Percentiles rank a stretch among this genome's conserved stretches.
Conservation (phyloP, 2,329 filamentous ascomycete genomes). For the Talaromyces piceae region DNA sequence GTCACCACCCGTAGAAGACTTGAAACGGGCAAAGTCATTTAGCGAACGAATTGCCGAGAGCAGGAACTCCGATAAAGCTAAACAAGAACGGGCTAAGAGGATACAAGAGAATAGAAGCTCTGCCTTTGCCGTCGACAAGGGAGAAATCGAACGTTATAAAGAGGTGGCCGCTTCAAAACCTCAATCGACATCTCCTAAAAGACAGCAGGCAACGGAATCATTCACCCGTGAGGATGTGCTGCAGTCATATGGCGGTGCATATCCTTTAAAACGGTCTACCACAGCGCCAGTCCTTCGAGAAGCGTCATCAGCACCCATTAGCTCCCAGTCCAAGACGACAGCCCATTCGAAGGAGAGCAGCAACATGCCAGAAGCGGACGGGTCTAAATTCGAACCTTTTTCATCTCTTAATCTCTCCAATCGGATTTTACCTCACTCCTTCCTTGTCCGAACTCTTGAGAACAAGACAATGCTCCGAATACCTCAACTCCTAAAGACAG, state of each 20-base stretch:
- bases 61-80: conserved; percentile 36
- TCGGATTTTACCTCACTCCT: conserved; percentile 72
- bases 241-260: conserved; percentile 23
- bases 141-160: conserved; percentile 38
- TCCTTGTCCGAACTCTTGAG: conserved; percentile 68
- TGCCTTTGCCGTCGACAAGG: conserved; percentile 36
- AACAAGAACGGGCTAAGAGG: conserved; percentile 30
- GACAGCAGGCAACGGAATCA: conserved; percentile 40
- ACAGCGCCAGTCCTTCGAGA: conserved; percentile 25
- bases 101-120: conserved; percentile 34
- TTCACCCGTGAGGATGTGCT: conserved; percentile 60
- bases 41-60: conserved; percentile 77
- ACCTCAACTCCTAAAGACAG: conserved; percentile 69
- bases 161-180: conserved; percentile 26
- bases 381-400: conserved; percentile 72
- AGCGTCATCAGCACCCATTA: conserved; percentile 8
- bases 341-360: conserved; percentile 14
- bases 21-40: conserved; percentile 53
- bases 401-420: conserved; percentile 77
- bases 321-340: conserved; percentile 11
- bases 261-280: conserved; percentile 26
- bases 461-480: conserved; percentile 71
- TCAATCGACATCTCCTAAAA: conserved; percentile 40
- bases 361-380: conserved; percentile 34
- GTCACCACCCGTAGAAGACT: conserved; percentile 19